Percentiles rank a stretch among this genome's conserved stretches.
Conservation (phyloP, 2,329 filamentous ascomycete species). For the Sarocladiaceae sp. region DNA sequence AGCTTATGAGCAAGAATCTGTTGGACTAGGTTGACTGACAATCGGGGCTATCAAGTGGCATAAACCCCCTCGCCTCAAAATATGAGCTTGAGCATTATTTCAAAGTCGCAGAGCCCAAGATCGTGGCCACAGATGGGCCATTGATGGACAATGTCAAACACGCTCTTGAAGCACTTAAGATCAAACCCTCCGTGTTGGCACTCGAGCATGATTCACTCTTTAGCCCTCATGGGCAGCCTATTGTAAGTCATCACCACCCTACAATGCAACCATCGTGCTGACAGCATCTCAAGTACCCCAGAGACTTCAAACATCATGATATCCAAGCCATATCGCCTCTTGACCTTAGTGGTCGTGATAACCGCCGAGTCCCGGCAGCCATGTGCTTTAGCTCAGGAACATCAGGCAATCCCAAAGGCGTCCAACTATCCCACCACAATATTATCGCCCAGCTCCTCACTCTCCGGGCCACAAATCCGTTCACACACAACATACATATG, state of each 20-base stretch:
- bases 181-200: background rate
- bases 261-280: background rate
- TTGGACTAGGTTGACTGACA: background rate
- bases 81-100: conserved; percentile 19
- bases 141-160: conserved; percentile 11
- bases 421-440: conserved; percentile 18
- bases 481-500: conserved; percentile 16
- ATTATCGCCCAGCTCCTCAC: conserved; percentile 17
- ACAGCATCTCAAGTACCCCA: background rate
- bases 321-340: background rate
- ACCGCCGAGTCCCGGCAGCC: conserved; percentile 13
- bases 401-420: conserved; percentile 18
- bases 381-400: conserved; percentile 20
- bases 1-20: too few relatives aligned
- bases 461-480: conserved; percentile 17
- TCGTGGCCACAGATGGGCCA: conserved; percentile 14
- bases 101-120: conserved; percentile 14
- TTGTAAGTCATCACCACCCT: background rate
- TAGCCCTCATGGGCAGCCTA: background rate
- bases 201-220: background rate
- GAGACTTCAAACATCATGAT: background rate
- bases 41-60: conserved; percentile 12
- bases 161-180: background rate
- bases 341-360: conserved; percentile 13
- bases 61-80: conserved; percentile 18